Base-by-base conservation (phyloP, 345 rosid species). In the Linum tenue region DNA sequence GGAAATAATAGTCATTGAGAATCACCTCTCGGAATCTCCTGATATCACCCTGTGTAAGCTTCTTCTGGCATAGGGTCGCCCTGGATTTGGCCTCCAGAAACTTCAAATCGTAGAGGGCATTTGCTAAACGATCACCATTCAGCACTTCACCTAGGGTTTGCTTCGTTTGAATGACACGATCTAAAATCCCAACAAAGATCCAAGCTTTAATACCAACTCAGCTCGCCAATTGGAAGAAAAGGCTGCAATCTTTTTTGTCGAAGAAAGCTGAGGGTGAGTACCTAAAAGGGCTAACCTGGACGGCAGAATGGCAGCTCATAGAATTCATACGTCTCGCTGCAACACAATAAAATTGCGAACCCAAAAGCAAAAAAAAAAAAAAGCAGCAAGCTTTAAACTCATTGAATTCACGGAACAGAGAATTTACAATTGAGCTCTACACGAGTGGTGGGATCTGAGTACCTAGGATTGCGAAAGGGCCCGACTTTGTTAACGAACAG, bases 61-160 rank as follows among this genome's bases (percentile, higher is more conserved):
- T 83, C 73, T 73, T 85, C 66, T 64, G 60, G 70, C 98, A 83
- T 53, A 87, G 65, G 10, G 69, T 22, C 65, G 39, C 71, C 48
- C 70, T 63, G 57, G 66, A 55, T 70, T 80, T 84, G 40, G 75
- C 79, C 77, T 79, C 88, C 67, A 59, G 56, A 72, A 86, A 92
- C 61, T 81, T 86, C 66, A 89, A 68, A 64, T 74, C 60, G 71
- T 81, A 84, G 62, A 80, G 62, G 35, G 91, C 3, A 74, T 62
- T 85, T 62, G 85, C 75, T 69, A 92, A 67, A 55, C 88, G 79
- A 51, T 92, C 95, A 3, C 95, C 92, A 67, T 82, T 87, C 74
- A 92, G 80, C 72, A 89, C 89, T 80, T 92, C 98, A 48, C 95
- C 98, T 31, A 89, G 82, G 37, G 83, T 77, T 67, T 81, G 91